Base-by-base conservation (phyloP, 2,329 filamentous ascomycete species). In the Ilyonectria robusta region DNA sequence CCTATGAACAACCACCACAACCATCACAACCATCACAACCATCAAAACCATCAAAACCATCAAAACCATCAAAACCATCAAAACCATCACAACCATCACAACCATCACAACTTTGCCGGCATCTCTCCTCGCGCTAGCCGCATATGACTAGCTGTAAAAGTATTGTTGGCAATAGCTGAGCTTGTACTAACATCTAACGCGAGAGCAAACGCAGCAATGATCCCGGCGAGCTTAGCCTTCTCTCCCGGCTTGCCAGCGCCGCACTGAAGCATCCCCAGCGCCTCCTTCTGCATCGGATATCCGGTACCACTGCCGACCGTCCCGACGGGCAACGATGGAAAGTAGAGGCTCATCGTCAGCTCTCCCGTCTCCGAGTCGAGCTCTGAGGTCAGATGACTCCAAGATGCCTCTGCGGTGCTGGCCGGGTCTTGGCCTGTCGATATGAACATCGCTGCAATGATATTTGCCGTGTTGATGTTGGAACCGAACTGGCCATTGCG, bases 401-500 rank as follows among this genome's bases (percentile, higher is more conserved):
- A 58, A 3, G 54, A 58, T 1, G 61, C 53, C 23, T 64, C 61
- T 19, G 50, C 61, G 5, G 31, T n/a, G 46, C 61, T 64, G 31
- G 44, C 54, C 15, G 54, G 19, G 37, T 64, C 61, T 15, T 64
- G 61, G 15, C 61, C 61, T 3, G 46, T 51, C 8, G 61, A 26
- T 19, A 58, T 64, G 33, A 64, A 64, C 53, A 64, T 57, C 7
- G 61, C 54, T 3, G 61, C 55, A 5, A 59, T 13, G 35, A 59
- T 53, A 21, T 59, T 54, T 21, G 54, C 61, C 10, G 54, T 47
- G 46, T 59, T 59, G 29, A 58, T 53, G 35, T 54, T 64, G 21
- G 23, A 59, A 8, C 54, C 35, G 31, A 64, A 59, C 13, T 58
- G 53, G 6, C 46, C 61, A 29, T 64, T 64, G 2, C 61, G 37